Evolutionary conservation across 768 basidiomycete species (phyloP).

Genomic region (Rhodosporidiobolus sp.): DNA sequence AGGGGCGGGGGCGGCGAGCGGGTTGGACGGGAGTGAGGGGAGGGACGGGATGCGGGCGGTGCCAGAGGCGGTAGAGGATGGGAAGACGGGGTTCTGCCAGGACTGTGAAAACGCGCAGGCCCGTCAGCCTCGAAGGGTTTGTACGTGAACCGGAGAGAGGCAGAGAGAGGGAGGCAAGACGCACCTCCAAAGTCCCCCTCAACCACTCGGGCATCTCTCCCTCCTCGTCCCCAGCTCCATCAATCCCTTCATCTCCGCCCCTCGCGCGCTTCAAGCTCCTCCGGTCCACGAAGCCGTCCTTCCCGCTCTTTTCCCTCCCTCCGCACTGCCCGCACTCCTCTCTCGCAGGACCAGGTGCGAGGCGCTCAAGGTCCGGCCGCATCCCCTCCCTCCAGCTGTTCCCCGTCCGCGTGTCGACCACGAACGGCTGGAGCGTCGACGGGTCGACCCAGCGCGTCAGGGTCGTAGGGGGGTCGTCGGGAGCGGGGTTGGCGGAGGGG

Average conservation of each 20-base stretch:
- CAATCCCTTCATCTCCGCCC: neutral
- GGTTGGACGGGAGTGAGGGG: neutral
- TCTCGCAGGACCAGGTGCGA: too few relatives aligned
- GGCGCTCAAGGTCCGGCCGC: neutral
- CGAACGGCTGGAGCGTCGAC: slow-evolving; percentile 58
- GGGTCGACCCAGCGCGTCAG: slow-evolving; percentile 60
- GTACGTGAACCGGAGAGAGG: neutral
- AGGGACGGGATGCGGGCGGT: slow-evolving; percentile 10
- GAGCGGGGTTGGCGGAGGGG: neutral
- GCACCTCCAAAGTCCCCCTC: slow-evolving; percentile 59
- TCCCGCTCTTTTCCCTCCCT: neutral
- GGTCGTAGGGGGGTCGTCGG: too few relatives aligned
- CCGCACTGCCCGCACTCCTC: too few relatives aligned
- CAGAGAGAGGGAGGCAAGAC: slow-evolving; percentile 19
- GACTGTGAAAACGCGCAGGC: slow-evolving; percentile 13
- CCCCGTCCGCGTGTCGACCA: slow-evolving; percentile 67
- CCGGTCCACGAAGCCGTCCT: slow-evolving; percentile 4
- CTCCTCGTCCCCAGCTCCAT: too few relatives aligned
- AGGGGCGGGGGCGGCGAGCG: neutral
- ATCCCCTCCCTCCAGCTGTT: slow-evolving; percentile 57
- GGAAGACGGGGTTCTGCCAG: slow-evolving; percentile 54
- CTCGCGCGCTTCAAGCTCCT: slow-evolving; percentile 29
- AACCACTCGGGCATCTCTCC: slow-evolving; percentile 63
- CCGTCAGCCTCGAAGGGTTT: too few relatives aligned
- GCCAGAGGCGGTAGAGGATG: slow-evolving; percentile 50